These are phyloP conservation scores for Psilocybe cubensis DNA, from an alignment of 768 basidiomycete genomes.

Conservation along the genomic window DNA sequence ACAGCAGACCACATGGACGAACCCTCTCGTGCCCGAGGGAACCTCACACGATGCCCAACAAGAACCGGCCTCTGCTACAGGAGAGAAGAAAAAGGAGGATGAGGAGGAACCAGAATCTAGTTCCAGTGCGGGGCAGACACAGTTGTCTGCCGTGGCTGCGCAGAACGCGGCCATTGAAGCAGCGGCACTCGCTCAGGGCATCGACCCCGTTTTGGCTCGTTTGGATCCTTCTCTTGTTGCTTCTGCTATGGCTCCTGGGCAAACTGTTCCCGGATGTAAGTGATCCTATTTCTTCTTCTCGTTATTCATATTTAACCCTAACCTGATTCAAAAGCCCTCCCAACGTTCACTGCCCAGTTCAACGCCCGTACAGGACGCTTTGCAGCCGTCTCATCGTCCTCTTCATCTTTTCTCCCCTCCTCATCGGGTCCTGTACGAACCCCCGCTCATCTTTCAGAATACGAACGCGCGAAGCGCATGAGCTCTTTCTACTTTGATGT, in stretches of 20 bases:
- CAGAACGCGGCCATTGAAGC: conserved; percentile 61
- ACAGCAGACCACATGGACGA: conserved; percentile 83
- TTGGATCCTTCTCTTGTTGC: conserved; percentile 75
- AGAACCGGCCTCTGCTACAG: conserved; percentile 6
- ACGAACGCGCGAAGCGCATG: conserved; percentile 83
- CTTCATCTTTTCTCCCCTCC: not conserved
- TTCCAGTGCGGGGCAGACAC: conserved; percentile 10
- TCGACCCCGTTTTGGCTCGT: conserved; percentile 80
- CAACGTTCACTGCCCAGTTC: conserved; percentile 70
- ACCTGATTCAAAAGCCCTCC: conserved; percentile 31
- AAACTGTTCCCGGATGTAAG: conserved; percentile 30
- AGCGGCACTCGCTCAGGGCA: conserved; percentile 77
- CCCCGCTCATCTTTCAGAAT: conserved; percentile 78
- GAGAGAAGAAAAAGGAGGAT: conserved; percentile 4
- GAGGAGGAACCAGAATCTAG: conserved; percentile 2
- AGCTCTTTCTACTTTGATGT: conserved; percentile 89
- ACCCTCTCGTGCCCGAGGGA: conserved; percentile 58
- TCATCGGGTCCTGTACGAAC: conserved; percentile 43
- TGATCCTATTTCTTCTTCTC: not conserved
- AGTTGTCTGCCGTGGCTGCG: conserved; percentile 28
- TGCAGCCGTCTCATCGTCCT: conserved; percentile 53
- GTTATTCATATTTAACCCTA: not conserved
- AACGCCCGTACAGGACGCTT: conserved; percentile 84
- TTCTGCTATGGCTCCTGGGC: conserved; percentile 29
- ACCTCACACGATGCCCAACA: not conserved